Evolutionary conservation across 1,284 basidiomycete species (phyloP).

Genomic region (Cutaneotrichosporon curvatum): DNA sequence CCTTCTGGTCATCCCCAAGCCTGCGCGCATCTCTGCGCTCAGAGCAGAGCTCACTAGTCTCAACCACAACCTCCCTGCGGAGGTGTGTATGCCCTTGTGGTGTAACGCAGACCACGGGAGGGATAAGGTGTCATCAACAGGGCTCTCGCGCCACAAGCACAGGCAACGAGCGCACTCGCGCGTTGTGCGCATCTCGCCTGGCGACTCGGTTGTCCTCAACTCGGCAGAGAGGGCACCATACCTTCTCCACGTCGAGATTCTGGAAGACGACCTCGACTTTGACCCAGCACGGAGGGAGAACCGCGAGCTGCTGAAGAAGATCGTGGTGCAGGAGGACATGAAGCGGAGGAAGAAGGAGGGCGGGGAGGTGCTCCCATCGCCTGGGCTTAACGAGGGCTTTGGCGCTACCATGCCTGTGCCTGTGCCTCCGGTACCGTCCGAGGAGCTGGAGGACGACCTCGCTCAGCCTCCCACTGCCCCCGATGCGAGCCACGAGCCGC

Average conservation of each 20-base stretch:
- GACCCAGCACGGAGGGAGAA: slow-evolving; percentile 79
- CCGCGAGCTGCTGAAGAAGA: slow-evolving; percentile 74
- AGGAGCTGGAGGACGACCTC: neutral
- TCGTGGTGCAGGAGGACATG: slow-evolving; percentile 63
- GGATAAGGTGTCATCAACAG: neutral
- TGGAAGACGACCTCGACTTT: slow-evolving; percentile 88
- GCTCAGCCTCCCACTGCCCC: neutral
- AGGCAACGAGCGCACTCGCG: slow-evolving; percentile 71
- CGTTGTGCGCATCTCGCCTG: slow-evolving; percentile 93
- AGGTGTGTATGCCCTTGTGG: slow-evolving; percentile 92
- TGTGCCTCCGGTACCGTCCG: neutral
- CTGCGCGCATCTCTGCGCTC: slow-evolving; percentile 87
- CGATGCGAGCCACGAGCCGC: neutral
- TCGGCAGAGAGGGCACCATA: slow-evolving; percentile 95
- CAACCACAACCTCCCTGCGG: slow-evolving; percentile 92
- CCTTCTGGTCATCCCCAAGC: slow-evolving; percentile 84
- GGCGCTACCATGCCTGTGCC: slow-evolving; percentile 23
- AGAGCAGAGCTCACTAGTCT: slow-evolving; percentile 90
- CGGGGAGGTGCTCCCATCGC: slow-evolving; percentile 10
- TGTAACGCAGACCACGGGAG: slow-evolving; percentile 58
- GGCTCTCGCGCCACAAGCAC: slow-evolving; percentile 1
- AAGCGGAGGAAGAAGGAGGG: slow-evolving; percentile 39
- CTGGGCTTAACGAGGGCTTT: slow-evolving; percentile 11
- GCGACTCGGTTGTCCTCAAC: slow-evolving; percentile 96
- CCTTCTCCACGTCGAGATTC: slow-evolving; percentile 84